Evolutionary conservation across 257 asterid genomes (phyloP).

Genomic region (Craterostigma plantagineum): DNA sequence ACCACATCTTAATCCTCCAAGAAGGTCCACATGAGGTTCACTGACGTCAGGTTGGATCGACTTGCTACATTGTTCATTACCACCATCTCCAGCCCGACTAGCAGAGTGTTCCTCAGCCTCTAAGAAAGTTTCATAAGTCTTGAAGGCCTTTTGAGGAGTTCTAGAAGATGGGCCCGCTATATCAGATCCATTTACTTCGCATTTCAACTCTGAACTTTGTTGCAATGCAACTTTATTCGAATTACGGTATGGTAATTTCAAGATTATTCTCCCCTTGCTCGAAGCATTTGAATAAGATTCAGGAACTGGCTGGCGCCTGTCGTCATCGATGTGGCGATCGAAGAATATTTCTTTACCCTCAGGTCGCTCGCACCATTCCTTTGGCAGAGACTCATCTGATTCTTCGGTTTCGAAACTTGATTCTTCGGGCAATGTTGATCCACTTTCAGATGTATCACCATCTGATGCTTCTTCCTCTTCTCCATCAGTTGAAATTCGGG

Average conservation of each 20-base stretch:
- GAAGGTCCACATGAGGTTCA: constrained; percentile 37
- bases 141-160: constrained; percentile 16
- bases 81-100: constrained; percentile 18
- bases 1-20: constrained; percentile 54
- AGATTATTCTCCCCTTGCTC: constrained; percentile 50
- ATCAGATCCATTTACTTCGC: constrained; percentile 20
- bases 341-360: constrained; percentile 61
- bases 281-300: constrained; percentile 26
- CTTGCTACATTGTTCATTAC: constrained; percentile 23
- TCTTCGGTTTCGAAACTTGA: constrained; percentile 60
- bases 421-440: constrained; percentile 45
- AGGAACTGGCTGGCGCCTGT: constrained; percentile 23
- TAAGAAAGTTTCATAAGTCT: constrained; percentile 8
- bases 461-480: constrained; percentile 34
- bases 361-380: no score
- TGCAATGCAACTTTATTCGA: constrained; percentile 23
- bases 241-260: constrained; percentile 69
- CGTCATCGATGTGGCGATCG: constrained; percentile 29
- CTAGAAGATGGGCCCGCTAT: constrained; percentile 37
- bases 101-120: constrained; percentile 6
- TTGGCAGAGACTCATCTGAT: constrained; percentile 45
- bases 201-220: constrained; percentile 13
- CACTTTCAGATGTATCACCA: constrained; percentile 53
- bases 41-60: constrained; percentile 13
- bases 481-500: constrained; percentile 59